Percentiles rank a stretch among this genome's conserved stretches.
Evolutionary conservation across 345 rosid genomes (phyloP).

Genomic region (Triadica sebifera): DNA sequence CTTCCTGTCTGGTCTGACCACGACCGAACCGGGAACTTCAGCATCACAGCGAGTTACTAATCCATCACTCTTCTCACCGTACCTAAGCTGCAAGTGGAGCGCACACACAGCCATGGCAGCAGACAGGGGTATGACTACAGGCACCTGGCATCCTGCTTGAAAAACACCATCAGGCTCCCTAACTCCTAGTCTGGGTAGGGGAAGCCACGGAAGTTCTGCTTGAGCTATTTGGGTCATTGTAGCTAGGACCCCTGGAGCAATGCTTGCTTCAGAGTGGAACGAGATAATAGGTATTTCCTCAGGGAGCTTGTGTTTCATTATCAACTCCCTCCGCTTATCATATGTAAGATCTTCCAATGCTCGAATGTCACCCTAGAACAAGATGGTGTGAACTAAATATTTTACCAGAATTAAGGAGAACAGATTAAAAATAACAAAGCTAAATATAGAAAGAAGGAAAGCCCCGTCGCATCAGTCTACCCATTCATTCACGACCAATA

Average conservation of each 20-base stretch:
- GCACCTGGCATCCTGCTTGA: slow-evolving; percentile 45
- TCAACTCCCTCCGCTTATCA: slow-evolving; percentile 53
- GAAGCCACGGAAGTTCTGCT: slow-evolving; percentile 67
- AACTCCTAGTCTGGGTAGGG: slow-evolving; percentile 35
- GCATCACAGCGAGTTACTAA: slow-evolving; percentile 62
- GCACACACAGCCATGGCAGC: slow-evolving; percentile 62
- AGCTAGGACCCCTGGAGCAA: slow-evolving; percentile 52
- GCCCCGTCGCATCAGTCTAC: too few species aligned
- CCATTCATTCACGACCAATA: neutral
- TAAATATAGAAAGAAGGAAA: too few species aligned
- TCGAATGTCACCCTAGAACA: slow-evolving; percentile 56
- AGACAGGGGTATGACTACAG: slow-evolving; percentile 53
- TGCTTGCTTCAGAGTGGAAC: slow-evolving; percentile 56
- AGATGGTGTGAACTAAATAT: neutral
- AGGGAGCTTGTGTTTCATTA: slow-evolving; percentile 55
- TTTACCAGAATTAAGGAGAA: neutral
- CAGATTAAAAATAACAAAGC: neutral
- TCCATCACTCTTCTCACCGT: slow-evolving; percentile 70
- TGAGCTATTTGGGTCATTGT: slow-evolving; percentile 67
- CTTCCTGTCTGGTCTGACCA: slow-evolving; percentile 50
- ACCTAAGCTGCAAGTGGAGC: slow-evolving; percentile 62
- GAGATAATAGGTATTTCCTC: slow-evolving; percentile 53
- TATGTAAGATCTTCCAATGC: slow-evolving; percentile 69
- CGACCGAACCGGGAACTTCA: slow-evolving; percentile 64
- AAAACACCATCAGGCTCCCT: slow-evolving; percentile 24